Percentiles rank a stretch among this genome's conserved stretches.
Evolutionary conservation across 1,284 basidiomycete species (phyloP).

Genomic region (Golubevia sp.): DNA sequence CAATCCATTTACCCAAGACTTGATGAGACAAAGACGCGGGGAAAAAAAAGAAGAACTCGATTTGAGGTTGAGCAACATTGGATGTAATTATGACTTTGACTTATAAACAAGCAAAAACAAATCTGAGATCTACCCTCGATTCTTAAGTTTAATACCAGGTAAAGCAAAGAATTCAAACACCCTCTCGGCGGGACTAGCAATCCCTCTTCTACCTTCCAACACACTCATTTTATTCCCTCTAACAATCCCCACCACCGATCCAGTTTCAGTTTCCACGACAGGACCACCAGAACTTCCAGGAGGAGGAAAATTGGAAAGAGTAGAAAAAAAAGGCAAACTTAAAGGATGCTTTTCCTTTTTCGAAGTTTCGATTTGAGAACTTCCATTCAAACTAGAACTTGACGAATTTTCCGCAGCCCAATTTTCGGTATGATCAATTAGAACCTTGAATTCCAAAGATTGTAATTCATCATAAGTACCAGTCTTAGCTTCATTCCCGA

Average conservation of each 20-base stretch:
- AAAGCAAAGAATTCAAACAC: constrained; percentile 66
- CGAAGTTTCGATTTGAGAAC: neutral
- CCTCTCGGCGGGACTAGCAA: constrained; percentile 73
- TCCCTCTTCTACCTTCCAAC: constrained; percentile 69
- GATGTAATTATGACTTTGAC: too few species aligned
- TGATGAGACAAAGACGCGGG: too few species aligned
- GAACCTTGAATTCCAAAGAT: constrained; percentile 64
- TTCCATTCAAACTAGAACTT: neutral
- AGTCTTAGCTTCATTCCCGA: constrained; percentile 60
- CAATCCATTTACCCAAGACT: too few species aligned
- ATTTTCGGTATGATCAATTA: constrained; percentile 29
- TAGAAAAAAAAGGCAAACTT: neutral
- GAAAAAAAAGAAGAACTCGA: too few species aligned
- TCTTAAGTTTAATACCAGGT: neutral
- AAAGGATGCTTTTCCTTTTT: too few species aligned
- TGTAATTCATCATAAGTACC: constrained; percentile 74
- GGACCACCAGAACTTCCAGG: constrained; percentile 75
- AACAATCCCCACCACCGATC: constrained; percentile 73
- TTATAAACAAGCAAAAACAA: too few species aligned
- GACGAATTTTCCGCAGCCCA: constrained; percentile 24
- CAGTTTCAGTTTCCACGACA: constrained; percentile 70
- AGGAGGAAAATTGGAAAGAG: constrained; percentile 65
- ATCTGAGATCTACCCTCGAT: too few species aligned
- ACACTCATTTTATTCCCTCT: constrained; percentile 68
- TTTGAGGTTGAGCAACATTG: too few species aligned